Evolutionary conservation across 768 basidiomycete species (phyloP).

Genomic region (Psilocybe azurescens): DNA sequence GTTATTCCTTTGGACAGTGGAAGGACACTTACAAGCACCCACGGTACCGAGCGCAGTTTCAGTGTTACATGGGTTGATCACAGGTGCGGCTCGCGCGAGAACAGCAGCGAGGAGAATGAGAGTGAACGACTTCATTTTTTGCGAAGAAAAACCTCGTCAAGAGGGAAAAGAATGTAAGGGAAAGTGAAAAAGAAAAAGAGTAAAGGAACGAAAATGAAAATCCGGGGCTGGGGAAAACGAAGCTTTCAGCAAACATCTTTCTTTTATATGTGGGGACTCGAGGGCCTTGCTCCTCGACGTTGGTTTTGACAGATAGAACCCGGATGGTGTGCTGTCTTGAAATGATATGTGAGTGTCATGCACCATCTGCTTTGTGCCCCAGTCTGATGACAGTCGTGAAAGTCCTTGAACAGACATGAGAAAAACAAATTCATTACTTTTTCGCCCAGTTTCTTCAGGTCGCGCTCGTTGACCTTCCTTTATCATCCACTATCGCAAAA

Average conservation of each 20-base stretch:
- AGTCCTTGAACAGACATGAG: neutral
- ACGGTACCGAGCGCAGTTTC: constrained; percentile 9
- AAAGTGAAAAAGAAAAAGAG: constrained; percentile 12
- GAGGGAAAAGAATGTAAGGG: constrained; percentile 18
- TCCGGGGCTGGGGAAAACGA: constrained; percentile 12
- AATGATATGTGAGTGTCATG: neutral
- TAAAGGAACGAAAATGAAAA: constrained; percentile 19
- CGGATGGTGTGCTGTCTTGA: neutral
- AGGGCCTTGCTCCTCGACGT: neutral
- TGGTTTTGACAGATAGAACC: neutral
- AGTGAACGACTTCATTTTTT: constrained; percentile 20
- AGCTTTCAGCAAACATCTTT: neutral
- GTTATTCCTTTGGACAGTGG: neutral
- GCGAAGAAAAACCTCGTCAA: constrained; percentile 23
- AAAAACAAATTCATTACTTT: neutral
- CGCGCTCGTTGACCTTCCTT: too few relatives aligned
- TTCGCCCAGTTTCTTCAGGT: too few relatives aligned
- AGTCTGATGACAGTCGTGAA: constrained; percentile 2
- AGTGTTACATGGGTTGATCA: constrained; percentile 14
- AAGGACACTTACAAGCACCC: constrained; percentile 8
- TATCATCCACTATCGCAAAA: too few relatives aligned
- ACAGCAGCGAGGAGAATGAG: constrained; percentile 22
- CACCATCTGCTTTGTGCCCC: constrained; percentile 3
- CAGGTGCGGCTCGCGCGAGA: constrained; percentile 22
- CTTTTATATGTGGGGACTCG: constrained; percentile 14